phyloP scores from a whole-genome alignment of 495 filamentous ascomycete genomes.

The Filosporella fistucella region DNA sequence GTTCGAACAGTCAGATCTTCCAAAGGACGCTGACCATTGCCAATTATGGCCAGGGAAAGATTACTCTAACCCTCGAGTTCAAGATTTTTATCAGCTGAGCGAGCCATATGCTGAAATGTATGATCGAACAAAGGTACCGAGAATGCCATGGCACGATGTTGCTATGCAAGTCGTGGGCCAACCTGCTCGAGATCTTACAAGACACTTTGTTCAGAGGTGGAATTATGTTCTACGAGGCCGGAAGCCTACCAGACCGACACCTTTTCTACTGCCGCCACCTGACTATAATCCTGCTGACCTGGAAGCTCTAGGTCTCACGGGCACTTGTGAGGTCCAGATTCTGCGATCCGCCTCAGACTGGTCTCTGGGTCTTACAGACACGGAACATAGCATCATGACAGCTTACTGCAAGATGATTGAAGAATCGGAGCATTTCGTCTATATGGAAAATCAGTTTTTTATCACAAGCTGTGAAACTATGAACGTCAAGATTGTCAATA shows the following conservation, averaged over 20 bases:
- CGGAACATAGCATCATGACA: conserved; percentile 91
- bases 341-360: conserved; percentile 84
- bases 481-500: conserved; percentile 82
- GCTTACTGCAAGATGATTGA: conserved; percentile 95
- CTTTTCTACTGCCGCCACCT: conserved; percentile 87
- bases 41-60: conserved; percentile 98
- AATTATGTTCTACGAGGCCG: conserved; percentile 94
- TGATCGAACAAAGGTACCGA: conserved; percentile 75
- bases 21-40: conserved; percentile 89
- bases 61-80: conserved; percentile 93
- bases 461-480: conserved; percentile 89
- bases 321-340: conserved; percentile 95
- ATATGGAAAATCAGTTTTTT: conserved; percentile 99
- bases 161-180: conserved; percentile 98
- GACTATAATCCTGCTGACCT: conserved; percentile 84
- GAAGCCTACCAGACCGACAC: conserved; percentile 90
- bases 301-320: conserved; percentile 79
- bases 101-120: conserved; percentile 99
- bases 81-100: conserved; percentile 89
- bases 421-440: conserved; percentile 93
- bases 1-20: conserved; percentile 73
- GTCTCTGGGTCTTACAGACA: conserved; percentile 85
- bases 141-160: conserved; percentile 99
- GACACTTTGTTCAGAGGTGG: conserved; percentile 99
- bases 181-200: conserved; percentile 87